phyloP scores from a whole-genome alignment of 495 filamentous ascomycete genomes.

The Lophiotrema nucula region DNA sequence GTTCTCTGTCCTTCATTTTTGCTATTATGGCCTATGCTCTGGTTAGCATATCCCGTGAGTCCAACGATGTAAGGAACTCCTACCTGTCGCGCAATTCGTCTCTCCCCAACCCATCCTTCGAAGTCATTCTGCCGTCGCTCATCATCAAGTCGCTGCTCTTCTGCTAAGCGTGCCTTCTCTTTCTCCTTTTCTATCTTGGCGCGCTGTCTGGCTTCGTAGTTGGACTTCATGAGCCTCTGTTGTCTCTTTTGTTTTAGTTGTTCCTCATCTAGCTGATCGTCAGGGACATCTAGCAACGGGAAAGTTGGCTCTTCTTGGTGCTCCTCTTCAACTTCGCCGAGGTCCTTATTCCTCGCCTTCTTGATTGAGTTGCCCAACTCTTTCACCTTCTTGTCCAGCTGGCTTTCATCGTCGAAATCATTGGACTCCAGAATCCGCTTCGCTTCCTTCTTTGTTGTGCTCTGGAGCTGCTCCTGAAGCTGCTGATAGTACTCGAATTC shows the following conservation, averaged over 20 bases:
- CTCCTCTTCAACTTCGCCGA: constrained; percentile 78
- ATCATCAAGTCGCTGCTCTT: constrained; percentile 76
- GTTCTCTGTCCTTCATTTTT: constrained; percentile 87
- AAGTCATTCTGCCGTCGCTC: constrained; percentile 81
- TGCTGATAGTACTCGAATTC: constrained; percentile 92
- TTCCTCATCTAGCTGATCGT: constrained; percentile 90
- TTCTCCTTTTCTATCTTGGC: constrained; percentile 94
- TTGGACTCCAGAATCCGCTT: constrained; percentile 82
- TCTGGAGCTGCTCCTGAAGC: constrained; percentile 62
- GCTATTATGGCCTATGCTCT: constrained; percentile 58
- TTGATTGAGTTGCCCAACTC: constrained; percentile 88
- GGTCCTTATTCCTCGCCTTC: constrained; percentile 84
- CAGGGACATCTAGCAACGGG: constrained; percentile 81
- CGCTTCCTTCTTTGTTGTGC: constrained; percentile 81
- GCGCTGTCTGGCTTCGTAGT: constrained; percentile 84
- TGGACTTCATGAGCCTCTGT: constrained; percentile 88
- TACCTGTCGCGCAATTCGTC: constrained; percentile 62
- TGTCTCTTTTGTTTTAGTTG: constrained; percentile 84
- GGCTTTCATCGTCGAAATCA: constrained; percentile 84
- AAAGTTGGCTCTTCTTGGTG: constrained; percentile 77
- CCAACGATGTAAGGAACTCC: neutral
- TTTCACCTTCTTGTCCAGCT: constrained; percentile 73
- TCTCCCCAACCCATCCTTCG: constrained; percentile 81
- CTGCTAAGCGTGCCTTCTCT: constrained; percentile 77
- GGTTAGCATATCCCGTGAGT: neutral